These are phyloP conservation scores for Thielaviopsis musarum DNA, from an alignment of 2,329 filamentous ascomycete genomes.

Conservation along the genomic window DNA sequence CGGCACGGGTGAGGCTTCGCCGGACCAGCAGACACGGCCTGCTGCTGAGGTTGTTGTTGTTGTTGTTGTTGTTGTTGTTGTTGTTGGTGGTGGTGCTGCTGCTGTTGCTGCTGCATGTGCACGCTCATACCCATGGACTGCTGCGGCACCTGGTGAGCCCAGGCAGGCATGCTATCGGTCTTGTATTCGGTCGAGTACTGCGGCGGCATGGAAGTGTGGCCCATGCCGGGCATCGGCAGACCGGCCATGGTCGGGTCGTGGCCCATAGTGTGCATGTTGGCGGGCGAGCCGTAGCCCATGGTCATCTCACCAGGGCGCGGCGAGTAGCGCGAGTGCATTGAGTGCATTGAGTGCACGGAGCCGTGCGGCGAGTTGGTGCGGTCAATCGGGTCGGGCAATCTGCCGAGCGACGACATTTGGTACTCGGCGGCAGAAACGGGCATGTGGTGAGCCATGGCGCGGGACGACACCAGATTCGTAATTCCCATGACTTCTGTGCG, in stretches of 20 bases:
- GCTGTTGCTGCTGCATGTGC: constrained; percentile 21
- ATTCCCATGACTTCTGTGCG: constrained; percentile 14
- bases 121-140: constrained; percentile 14
- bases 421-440: constrained; percentile 16
- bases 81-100: too few species aligned
- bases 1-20: constrained; percentile 71
- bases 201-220: constrained; percentile 8
- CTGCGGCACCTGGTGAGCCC: constrained; percentile 6
- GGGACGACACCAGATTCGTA: constrained; percentile 14
- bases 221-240: constrained; percentile 20
- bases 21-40: constrained; percentile 16
- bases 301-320: constrained; percentile 18
- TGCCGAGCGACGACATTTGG: constrained; percentile 16
- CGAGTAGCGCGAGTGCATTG: constrained; percentile 35
- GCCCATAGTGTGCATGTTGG: constrained; percentile 28
- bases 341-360: constrained; percentile 42
- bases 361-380: constrained; percentile 41
- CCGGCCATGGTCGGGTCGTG: constrained; percentile 24
- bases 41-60: constrained; percentile 18
- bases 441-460: constrained; percentile 12
- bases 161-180: constrained; percentile 7
- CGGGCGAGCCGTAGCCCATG: constrained; percentile 34
- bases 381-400: constrained; percentile 25
- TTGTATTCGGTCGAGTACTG: constrained; percentile 13
- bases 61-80: constrained; percentile 19